These are phyloP conservation scores for Blastobotrys parvus DNA, from an alignment of 805 yeast genomes.

Conservation along the genomic window DNA sequence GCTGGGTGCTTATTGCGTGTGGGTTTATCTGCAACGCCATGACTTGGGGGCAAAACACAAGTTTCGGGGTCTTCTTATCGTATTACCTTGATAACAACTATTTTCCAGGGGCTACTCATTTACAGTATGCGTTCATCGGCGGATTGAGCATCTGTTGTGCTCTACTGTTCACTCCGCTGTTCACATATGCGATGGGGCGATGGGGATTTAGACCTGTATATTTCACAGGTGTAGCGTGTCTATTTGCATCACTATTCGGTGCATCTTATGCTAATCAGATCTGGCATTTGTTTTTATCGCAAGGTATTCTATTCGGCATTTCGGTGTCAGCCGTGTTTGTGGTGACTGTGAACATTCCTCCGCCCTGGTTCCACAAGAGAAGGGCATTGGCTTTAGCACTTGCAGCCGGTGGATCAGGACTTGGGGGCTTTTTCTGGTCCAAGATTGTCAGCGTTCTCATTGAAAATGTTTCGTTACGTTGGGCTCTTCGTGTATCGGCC, in stretches of 20 bases:
- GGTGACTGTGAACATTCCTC: constrained; percentile 36
- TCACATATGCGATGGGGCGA: background rate
- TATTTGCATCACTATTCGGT: constrained; percentile 25
- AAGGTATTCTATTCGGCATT: constrained; percentile 41
- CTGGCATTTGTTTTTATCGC: constrained; percentile 45
- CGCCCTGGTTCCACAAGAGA: constrained; percentile 37
- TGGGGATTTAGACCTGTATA: constrained; percentile 8
- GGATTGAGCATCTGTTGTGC: constrained; percentile 22
- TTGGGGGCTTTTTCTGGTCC: constrained; percentile 44
- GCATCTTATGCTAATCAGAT: constrained; percentile 31
- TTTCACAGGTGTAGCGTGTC: constrained; percentile 19
- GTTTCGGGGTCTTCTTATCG: constrained; percentile 24
- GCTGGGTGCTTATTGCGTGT: background rate
- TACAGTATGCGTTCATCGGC: constrained; percentile 24
- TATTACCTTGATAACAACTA: constrained; percentile 17
- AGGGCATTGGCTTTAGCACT: constrained; percentile 39
- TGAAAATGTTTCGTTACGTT: background rate
- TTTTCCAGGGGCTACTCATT: constrained; percentile 8
- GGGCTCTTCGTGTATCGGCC: background rate
- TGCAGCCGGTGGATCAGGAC: constrained; percentile 41
- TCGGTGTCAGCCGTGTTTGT: constrained; percentile 39
- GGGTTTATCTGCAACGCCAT: background rate
- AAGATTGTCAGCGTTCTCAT: constrained; percentile 28
- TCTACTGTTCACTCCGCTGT: constrained; percentile 23
- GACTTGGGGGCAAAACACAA: constrained; percentile 18